Base-by-base conservation (phyloP, 495 filamentous ascomycete genomes). In the Xylona heveae region DNA sequence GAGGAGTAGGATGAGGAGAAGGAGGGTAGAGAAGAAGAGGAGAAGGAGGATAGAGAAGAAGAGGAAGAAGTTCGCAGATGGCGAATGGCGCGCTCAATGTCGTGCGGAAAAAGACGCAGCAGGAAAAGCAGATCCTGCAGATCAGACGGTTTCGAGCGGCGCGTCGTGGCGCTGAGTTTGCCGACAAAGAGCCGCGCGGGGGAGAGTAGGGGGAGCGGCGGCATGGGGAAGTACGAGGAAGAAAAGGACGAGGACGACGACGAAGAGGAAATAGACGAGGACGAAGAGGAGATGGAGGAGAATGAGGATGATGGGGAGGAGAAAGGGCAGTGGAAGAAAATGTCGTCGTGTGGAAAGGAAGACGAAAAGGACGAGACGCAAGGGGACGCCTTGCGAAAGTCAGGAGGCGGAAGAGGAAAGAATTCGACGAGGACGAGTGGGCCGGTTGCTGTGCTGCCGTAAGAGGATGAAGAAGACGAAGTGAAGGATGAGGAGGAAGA, bases 401-500 rank as follows among this genome's bases (percentile, higher is more conserved):
- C n/a, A n/a, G n/a, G n/a, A n/a, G n/a, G n/a, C n/a, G n/a, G n/a
- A n/a, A n/a, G n/a, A n/a, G n/a, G n/a, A 23, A 33, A 33, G 13
- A 33, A 33, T n/a, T 33, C 31, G 31, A 33, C 31, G 14, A 33
- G 12, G 2, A 33, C 31, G 7, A 33, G 17, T 7, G 14, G 22
- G 22, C 19, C 17, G 2, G 22, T 22, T 1, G 19, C 31, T 14
- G 19, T 23, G n/a, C n/a, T n/a, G n/a, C n/a, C n/a, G n/a, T n/a
- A n/a, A n/a, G n/a, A n/a, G n/a, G 4, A 12, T 38, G 18, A 16
- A 21, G 24, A 41, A 42, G 27, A 34, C 29, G 13, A n/a, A n/a
- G n/a, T n/a, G n/a, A n/a, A n/a, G n/a, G n/a, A n/a, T n/a, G n/a
- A n/a, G n/a, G n/a, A n/a, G n/a, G n/a, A n/a, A n/a, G n/a, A n/a